Base-by-base conservation (phyloP, 108 stramenopile species). In the Licmophora abbreviata region DNA sequence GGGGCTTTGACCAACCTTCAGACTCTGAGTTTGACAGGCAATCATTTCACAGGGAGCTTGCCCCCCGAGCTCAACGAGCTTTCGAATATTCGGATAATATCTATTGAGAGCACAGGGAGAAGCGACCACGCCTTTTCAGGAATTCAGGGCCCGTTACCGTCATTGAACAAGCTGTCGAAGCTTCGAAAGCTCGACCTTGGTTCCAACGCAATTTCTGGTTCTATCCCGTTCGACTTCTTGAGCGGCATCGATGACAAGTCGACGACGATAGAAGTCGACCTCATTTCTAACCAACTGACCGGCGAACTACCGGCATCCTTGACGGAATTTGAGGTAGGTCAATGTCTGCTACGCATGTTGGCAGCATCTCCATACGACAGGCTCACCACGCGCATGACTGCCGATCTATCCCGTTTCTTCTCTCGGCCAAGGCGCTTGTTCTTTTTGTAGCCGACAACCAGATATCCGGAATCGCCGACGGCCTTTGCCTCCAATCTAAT, bases 221-320 rank as follows among this genome's bases (percentile, higher is more conserved):
- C 62, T 0, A 62, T 80, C 43, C 78, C 78, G 3, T 63, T 30
- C 34, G 54, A 71, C 54, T 74, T 80, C 44, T 32, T 80, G 29
- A 63, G 55, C 46, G 64, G 71, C 5, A 40, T 68, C 0, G 29
- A 41, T 33, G 56, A 64, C 36, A 64, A 52, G 47, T 42, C 34
- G 3, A 18, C 45, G 14, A 33, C 29, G 44, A 49, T 79, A 14
- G 56, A 43, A 21, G 45, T 79, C 29, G 72, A 79, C 40, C 29
- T 79, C 8, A 67, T 53, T 9, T 44, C 54, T 21, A 79, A 79
- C 49, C 18, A 35, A 38, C 35, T 79, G 18, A 69, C 59, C 21
- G 77, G 73, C 18, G 42, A 49, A 25, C 20, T 79, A 34, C 77
- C 77, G 24, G 64, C 64, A 3, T 62, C 73, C 3, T 29, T 67